Evolutionary conservation across 257 asterid genomes (phyloP), one percentile per base, ranked within the genome.

Genomic region (Nicotiana tomentosiformis): DNA sequence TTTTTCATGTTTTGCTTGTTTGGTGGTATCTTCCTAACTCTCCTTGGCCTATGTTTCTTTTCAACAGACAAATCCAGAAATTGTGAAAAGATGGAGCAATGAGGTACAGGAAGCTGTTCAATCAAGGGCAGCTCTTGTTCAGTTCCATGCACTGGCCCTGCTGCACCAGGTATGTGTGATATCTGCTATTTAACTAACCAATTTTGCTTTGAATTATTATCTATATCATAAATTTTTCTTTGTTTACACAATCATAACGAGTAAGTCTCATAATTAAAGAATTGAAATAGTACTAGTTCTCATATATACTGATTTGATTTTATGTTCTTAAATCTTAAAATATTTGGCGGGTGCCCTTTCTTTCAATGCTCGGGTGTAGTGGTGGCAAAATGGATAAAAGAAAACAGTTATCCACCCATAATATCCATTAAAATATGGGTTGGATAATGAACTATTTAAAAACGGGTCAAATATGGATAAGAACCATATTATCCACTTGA

Each of bases 91-190:
- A 87, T 95, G 98, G 98, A 95, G 98, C 88, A 95, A 95, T 83
- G 98, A 95, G 89, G 98, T 95, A 62, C 98, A 95, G 84, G 98
- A 95, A 89, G 98, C 98, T 68, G 95, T 95, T 78, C 98, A 95
- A 78, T 93, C 98, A 65, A 88, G 97, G 82, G 96, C 97, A 89
- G 98, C 98, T 56, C 95, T 95, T 84, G 98, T 95, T 58, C 98
- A 95, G 82, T 95, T 95, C 85, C 98, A 95, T 85, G 98, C 97
- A 15, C 97, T 95, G 86, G 97, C 91, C 77, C 88, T 95, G 86
- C 95, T 95, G 74, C 98, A 95, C 88, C 98, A 93, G 98, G 98
- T 91, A 89, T 86, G 78, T 49, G 15, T 37, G 55, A 72, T 70
- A 80, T 68, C 43, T 16, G 11, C 58, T 61, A 26, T 77, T 43